Base-by-base conservation (phyloP, 176 grass and related monocot species). In the Carex littledalei region DNA sequence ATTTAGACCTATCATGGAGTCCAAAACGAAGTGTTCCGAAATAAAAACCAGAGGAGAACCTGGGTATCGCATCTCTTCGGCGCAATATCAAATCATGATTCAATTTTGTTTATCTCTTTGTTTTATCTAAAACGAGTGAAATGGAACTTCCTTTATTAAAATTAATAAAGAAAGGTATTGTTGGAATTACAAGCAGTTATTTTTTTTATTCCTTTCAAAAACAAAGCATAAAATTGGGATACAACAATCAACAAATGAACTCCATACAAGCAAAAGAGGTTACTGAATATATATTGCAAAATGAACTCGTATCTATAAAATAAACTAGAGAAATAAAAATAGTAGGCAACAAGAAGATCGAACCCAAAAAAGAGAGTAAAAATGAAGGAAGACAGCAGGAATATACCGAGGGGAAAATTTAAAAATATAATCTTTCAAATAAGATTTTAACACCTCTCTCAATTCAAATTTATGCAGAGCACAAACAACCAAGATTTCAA, bases 401-500 rank as follows among this genome's bases (percentile, higher is more conserved):
- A 72, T 21, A 18, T 22, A 52, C 43, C 1, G 24, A 74, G n/a
- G 69, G 18, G 41, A 8, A 1, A 54, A 56, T 6, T 41, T n/a
- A 18, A 16, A 70, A 41, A 41, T 6, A 78, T 12, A 16, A 56
- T 9, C 18, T 31, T 50, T 7, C 43, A 74, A 74, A 22, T 55
- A 59, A 81, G 78, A 56, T 20, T 65, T 65, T 64, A 15, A 41
- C 49, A 41, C 49, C 61, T 82, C 61, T 47, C 18, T 37, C 37
- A 82, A 82, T 82, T 65, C 79, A 82, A 82, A 82, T 41, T 45
- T 15, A 65, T 65, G 47, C 63, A 58, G 32, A 60, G 13, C 3
- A 39, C 79, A 60, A 63, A 81, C 60, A 63, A 64, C 61, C 61
- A 82, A 45, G 79, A 82, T 65, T 65, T 49, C 50, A 11, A 78